Evolutionary conservation across 108 stramenopile species (phyloP).

Genomic region (Skeletonema menzelii): DNA sequence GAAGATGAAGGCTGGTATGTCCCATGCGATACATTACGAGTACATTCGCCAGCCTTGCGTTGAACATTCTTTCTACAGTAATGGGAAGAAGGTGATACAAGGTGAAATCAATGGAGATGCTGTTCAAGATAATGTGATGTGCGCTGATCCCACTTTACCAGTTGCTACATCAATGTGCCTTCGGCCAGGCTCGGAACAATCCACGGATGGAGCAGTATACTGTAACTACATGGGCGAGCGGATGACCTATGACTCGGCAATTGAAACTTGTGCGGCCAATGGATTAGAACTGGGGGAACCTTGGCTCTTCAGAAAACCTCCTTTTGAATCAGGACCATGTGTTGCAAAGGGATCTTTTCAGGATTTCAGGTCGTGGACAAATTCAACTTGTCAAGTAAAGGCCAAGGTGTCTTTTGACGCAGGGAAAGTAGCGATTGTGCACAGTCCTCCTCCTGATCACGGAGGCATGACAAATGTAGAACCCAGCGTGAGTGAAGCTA

Average conservation of each 20-base stretch:
- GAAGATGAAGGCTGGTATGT: conserved; percentile 18
- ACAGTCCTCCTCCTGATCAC: conserved; percentile 27
- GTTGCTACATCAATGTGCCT: conserved; percentile 34
- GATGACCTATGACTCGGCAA: conserved; percentile 23
- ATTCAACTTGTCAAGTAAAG: conserved; percentile 16
- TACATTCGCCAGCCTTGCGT: conserved; percentile 56
- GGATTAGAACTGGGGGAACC: conserved; percentile 11
- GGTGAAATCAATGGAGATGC: conserved; percentile 6
- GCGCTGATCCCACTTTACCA: conserved; percentile 32
- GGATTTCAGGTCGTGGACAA: conserved; percentile 29
- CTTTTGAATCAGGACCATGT: conserved; percentile 4
- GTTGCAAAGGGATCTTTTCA: background rate
- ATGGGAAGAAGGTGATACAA: conserved; percentile 33
- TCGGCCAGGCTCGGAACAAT: conserved; percentile 2
- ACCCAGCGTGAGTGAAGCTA: conserved; percentile 5
- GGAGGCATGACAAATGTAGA: conserved; percentile 22
- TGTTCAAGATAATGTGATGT: conserved; percentile 13
- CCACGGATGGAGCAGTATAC: background rate
- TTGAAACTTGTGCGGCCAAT: conserved; percentile 11
- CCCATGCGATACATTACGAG: conserved; percentile 51
- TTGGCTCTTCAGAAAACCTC: background rate
- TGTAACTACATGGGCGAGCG: conserved; percentile 17
- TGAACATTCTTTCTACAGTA: conserved; percentile 49
- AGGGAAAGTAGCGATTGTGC: conserved; percentile 59
- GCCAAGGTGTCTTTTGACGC: conserved; percentile 26